Conservation (phyloP, 345 rosid genomes). For the Lenwebbia sp. region DNA sequence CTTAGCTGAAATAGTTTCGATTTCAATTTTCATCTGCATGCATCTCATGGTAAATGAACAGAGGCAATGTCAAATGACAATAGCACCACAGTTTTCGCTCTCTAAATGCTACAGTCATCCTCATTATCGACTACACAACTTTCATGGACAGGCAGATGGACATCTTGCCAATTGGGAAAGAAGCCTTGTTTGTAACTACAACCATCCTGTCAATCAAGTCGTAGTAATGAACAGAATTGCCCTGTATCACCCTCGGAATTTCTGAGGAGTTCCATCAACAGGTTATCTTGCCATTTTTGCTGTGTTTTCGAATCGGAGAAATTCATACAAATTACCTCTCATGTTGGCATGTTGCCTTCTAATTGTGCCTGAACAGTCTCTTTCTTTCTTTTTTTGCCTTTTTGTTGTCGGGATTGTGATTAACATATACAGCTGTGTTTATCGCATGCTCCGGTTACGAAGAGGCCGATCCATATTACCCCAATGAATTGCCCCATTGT, state of each 20-base stretch:
- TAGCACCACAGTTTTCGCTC: background rate
- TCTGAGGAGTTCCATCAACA: background rate
- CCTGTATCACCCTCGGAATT: background rate
- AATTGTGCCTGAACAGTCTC: background rate
- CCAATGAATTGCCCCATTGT: background rate
- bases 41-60: background rate
- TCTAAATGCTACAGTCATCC: background rate
- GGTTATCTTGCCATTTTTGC: background rate
- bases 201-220: conserved; percentile 25
- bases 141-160: conserved; percentile 42
- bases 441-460: background rate
- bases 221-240: background rate
- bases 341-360: background rate
- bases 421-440: background rate
- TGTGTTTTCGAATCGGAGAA: background rate
- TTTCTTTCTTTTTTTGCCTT: background rate
- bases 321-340: background rate
- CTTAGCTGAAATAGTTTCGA: background rate
- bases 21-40: background rate
- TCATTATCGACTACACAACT: background rate
- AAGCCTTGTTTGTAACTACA: conserved; percentile 69
- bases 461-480: background rate
- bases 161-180: conserved; percentile 56
- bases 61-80: background rate
- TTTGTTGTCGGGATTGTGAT: background rate